Evolutionary conservation across 2,329 filamentous ascomycete genomes (phyloP).

Genomic region (Apiospora arundinis): DNA sequence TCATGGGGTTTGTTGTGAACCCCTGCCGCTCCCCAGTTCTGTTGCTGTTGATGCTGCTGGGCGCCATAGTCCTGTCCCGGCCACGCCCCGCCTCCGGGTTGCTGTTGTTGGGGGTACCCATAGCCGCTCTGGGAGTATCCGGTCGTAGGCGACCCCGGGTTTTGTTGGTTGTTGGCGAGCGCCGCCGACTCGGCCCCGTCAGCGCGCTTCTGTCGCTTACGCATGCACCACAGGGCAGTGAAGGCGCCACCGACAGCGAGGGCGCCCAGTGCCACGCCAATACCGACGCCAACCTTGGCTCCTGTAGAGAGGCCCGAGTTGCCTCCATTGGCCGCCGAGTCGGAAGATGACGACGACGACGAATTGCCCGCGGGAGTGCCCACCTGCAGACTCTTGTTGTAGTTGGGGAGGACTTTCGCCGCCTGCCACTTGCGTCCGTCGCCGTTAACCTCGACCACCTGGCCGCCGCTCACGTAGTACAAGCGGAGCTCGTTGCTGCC

Average conservation of each 20-base stretch:
- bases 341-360: constrained; percentile 18
- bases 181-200: constrained; percentile 26
- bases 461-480: constrained; percentile 43
- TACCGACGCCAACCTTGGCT: constrained; percentile 44
- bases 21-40: constrained; percentile 19
- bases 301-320: constrained; percentile 39
- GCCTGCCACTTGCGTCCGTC: constrained; percentile 38
- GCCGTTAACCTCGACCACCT: constrained; percentile 40
- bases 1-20: not conserved
- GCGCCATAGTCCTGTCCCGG: constrained; percentile 2
- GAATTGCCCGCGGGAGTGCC: constrained; percentile 19
- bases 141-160: not conserved
- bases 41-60: constrained; percentile 20
- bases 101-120: constrained; percentile 24
- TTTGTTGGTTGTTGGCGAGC: not conserved
- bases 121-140: not conserved
- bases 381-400: constrained; percentile 31
- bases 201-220: constrained; percentile 32
- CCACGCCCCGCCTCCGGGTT: not conserved
- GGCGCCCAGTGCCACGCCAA: constrained; percentile 43
- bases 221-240: constrained; percentile 36
- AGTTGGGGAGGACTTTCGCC: constrained; percentile 34
- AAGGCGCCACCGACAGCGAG: constrained; percentile 39
- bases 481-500: constrained; percentile 35
- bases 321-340: not conserved